phyloP scores from a whole-genome alignment of 2,329 filamentous ascomycete species.

The Penicillium sp. region DNA sequence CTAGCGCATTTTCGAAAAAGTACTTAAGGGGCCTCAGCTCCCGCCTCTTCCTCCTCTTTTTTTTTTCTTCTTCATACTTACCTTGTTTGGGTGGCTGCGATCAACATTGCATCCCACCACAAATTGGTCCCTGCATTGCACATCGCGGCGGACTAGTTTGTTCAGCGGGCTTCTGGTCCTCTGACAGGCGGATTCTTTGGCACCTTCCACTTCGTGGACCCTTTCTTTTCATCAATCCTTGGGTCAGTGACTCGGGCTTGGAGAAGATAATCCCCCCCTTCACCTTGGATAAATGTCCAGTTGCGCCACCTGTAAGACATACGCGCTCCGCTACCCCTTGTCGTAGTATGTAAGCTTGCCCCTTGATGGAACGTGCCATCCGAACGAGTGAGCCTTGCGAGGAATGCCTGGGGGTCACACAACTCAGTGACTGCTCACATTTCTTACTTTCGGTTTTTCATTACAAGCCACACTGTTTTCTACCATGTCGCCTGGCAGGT shows the following conservation, averaged over 20 bases:
- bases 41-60: constrained; percentile 30
- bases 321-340: too few relatives aligned
- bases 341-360: too few relatives aligned
- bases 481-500: too few relatives aligned
- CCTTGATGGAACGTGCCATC: too few relatives aligned
- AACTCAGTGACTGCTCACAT: too few relatives aligned
- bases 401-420: too few relatives aligned
- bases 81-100: constrained; percentile 48
- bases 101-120: constrained; percentile 46
- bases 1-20: constrained; percentile 14
- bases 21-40: not conserved
- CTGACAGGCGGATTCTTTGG: constrained; percentile 41
- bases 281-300: too few relatives aligned
- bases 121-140: constrained; percentile 55
- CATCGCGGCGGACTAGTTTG: constrained; percentile 50
- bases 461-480: too few relatives aligned
- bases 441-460: too few relatives aligned
- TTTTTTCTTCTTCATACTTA: constrained; percentile 50
- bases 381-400: too few relatives aligned
- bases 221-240: constrained; percentile 35
- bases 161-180: constrained; percentile 46
- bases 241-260: constrained; percentile 30
- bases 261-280: constrained; percentile 26
- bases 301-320: too few relatives aligned
- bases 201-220: constrained; percentile 28